Base-by-base conservation (phyloP, 306 rosid genomes). In the Dalbergia oliveri region DNA sequence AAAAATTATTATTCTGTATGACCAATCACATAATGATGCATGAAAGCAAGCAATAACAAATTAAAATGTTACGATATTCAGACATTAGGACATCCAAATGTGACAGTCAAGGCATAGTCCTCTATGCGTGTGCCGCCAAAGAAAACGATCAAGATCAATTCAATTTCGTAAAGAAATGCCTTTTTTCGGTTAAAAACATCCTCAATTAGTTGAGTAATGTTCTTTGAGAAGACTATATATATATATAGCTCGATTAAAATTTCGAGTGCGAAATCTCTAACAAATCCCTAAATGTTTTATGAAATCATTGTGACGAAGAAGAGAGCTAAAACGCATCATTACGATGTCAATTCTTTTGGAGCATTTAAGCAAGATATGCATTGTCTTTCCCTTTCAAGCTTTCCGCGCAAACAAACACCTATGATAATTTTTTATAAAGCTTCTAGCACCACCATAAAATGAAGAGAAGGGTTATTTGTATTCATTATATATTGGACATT, bases 241-340 rank as follows among this genome's bases (percentile, higher is more conserved):
- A 21, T 21, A 21, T 1, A 21, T 3, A 35, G 39, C 39, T 35
- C 1, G 39, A 35, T 6, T 35, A 21, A 21, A 21, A 21, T 21
- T 21, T 21, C 23, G 39, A 35, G 2, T 35, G 39, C 2, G 39
- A 35, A 35, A 35, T 6, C 66, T 60, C 35, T 21, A 4, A 66
- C 16, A n/a, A 66, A 18, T 39, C 23, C n/a, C 50, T 21, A 21
- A 11, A 5, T 33, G 39, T 13, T 44, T 44, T 11, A 54, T 44
- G 73, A 45, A 37, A 37, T 73, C 61, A 75, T 45, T 61, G 61
- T 31, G 60, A 19, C 37, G 35, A 62, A 18, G 80, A 75, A 63
- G 56, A 62, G 8, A 68, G 8, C 18, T 33, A 62, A 63, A 57
- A 45, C 33, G 10, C 59, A 18, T 18, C 44, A 37, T 66, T 5